Conservation (phyloP, 2,329 filamentous ascomycete species). For the Cryphonectria naterciae region DNA sequence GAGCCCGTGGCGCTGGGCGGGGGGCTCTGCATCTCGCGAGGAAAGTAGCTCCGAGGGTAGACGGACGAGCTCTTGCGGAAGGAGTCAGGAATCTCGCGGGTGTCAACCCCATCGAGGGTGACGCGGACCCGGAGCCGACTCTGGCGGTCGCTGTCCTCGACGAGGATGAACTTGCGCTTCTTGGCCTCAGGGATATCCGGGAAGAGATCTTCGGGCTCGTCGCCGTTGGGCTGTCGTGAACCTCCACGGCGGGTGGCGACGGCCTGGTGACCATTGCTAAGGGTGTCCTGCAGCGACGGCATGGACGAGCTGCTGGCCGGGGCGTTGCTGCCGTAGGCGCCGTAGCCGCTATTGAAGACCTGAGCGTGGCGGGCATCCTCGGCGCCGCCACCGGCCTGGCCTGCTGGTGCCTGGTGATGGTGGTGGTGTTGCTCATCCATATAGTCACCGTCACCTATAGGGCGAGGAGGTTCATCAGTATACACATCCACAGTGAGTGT, state of each 20-base stretch:
- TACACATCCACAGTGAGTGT: conserved; percentile 22
- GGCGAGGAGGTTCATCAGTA: conserved; percentile 34
- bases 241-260: conserved; percentile 42
- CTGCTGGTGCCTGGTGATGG: conserved; percentile 57
- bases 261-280: conserved; percentile 44
- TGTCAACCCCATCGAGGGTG: conserved; percentile 89
- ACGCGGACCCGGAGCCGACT: conserved; percentile 86
- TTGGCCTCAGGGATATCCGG: conserved; percentile 87
- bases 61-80: conserved; percentile 90
- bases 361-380: conserved; percentile 75
- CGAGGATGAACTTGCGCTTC: conserved; percentile 94
- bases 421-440: conserved; percentile 60
- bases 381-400: conserved; percentile 36
- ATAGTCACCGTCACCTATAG: conserved; percentile 65
- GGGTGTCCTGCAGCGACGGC: conserved; percentile 65
- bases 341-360: conserved; percentile 70
- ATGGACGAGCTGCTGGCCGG: conserved; percentile 62
- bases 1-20: conserved; percentile 76
- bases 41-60: conserved; percentile 89
- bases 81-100: conserved; percentile 93
- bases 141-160: conserved; percentile 84
- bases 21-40: conserved; percentile 88
- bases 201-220: conserved; percentile 74
- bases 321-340: conserved; percentile 64
- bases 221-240: conserved; percentile 51